These are phyloP conservation scores for Megacollybia platyphylla DNA, from an alignment of 1,284 basidiomycete genomes.

Conservation along the genomic window DNA sequence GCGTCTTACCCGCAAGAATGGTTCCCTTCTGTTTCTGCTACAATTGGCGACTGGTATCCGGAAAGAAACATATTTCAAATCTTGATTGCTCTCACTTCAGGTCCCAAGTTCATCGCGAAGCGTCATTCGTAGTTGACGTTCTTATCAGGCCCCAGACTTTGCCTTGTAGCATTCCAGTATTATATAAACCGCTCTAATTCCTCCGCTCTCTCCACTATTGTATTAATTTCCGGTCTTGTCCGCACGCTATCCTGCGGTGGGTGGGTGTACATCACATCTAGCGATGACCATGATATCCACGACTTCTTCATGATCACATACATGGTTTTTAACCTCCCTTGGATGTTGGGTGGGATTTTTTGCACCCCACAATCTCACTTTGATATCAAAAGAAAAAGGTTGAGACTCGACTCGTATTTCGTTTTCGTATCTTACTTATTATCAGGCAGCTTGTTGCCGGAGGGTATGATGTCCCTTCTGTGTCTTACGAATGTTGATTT, in stretches of 20 bases:
- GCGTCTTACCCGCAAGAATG: constrained; percentile 83
- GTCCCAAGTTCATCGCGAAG: constrained; percentile 18
- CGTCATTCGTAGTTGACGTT: constrained; percentile 3
- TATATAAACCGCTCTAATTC: constrained; percentile 34
- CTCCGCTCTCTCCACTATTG: constrained; percentile 36
- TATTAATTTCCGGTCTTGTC: constrained; percentile 57
- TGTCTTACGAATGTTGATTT: background rate
- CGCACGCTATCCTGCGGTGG: constrained; percentile 81
- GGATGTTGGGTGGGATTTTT: constrained; percentile 71
- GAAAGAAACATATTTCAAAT: constrained; percentile 86
- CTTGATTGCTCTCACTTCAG: constrained; percentile 76
- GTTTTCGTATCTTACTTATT: background rate
- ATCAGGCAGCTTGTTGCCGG: constrained; percentile 37
- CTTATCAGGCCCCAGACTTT: constrained; percentile 61
- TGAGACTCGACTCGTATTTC: constrained; percentile 9
- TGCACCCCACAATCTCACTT: constrained; percentile 33
- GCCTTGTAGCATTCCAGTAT: constrained; percentile 66
- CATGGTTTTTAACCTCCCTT: constrained; percentile 71
- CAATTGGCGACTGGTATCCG: constrained; percentile 91
- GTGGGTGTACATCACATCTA: constrained; percentile 87
- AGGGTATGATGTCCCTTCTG: constrained; percentile 22
- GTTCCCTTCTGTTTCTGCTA: constrained; percentile 89
- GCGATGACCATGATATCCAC: constrained; percentile 72
- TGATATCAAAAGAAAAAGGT: constrained; percentile 40
- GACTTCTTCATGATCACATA: constrained; percentile 86